Conservation (phyloP, 208 protist genomes). For the Herpetomonas muscarum region DNA sequence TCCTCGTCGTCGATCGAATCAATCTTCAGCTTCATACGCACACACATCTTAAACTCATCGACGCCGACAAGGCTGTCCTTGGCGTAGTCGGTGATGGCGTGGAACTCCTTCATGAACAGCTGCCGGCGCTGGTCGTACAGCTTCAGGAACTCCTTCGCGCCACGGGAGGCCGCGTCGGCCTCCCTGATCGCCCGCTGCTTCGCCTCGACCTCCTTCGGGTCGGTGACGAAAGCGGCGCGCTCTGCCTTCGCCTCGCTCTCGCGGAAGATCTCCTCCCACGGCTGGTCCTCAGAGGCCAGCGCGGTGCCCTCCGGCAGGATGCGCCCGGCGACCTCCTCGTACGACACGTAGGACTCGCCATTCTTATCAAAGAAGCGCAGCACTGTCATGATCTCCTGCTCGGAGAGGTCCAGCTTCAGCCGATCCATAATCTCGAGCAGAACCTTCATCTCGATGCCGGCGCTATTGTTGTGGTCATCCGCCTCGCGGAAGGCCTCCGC, state of each 20-base stretch:
- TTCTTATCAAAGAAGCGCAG: constrained; percentile 91
- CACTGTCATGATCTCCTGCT: constrained; percentile 91
- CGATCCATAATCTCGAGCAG: constrained; percentile 70
- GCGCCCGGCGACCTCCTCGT: constrained; percentile 80
- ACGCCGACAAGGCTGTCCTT: constrained; percentile 79
- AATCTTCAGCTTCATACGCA: constrained; percentile 69
- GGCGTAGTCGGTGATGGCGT: constrained; percentile 83
- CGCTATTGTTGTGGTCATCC: constrained; percentile 42
- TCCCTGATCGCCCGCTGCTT: constrained; percentile 29
- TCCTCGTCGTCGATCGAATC: constrained; percentile 57
- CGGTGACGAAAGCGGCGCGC: constrained; percentile 46
- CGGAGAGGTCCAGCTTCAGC: constrained; percentile 73
- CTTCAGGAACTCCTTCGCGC: constrained; percentile 61
- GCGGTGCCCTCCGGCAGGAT: constrained; percentile 69
- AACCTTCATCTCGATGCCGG: constrained; percentile 69
- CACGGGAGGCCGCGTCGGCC: constrained; percentile 39
- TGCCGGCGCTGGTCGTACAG: constrained; percentile 83
- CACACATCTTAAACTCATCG: constrained; percentile 81
- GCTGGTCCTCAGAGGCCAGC: constrained; percentile 58
- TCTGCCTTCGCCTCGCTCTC: constrained; percentile 54
- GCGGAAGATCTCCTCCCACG: constrained; percentile 72
- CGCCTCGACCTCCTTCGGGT: constrained; percentile 54
- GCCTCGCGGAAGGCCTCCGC: constrained; percentile 71
- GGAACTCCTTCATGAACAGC: constrained; percentile 87
- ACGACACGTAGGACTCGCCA: constrained; percentile 87